These are phyloP conservation scores for Pseudomonodictys pantanalensis DNA, from an alignment of 495 filamentous ascomycete species.

Conservation along the genomic window DNA sequence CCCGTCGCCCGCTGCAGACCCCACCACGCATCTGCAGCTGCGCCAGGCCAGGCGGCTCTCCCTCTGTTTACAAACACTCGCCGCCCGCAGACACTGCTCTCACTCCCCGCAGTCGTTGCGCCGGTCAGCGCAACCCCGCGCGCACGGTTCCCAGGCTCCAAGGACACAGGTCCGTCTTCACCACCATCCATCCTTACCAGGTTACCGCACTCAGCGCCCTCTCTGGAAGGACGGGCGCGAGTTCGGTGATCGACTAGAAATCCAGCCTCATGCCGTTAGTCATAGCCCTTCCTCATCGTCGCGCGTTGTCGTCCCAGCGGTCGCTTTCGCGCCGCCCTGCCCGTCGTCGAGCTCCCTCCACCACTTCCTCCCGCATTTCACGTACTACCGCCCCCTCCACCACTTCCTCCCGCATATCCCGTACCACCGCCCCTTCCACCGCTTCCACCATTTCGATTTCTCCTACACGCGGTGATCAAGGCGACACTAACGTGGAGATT, in stretches of 20 bases:
- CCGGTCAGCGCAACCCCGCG: constrained; percentile 17
- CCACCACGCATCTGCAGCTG: constrained; percentile 8
- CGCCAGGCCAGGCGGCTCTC: neutral
- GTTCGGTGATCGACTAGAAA: constrained; percentile 22
- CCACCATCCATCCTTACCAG: constrained; percentile 21
- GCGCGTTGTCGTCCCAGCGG: constrained; percentile 17
- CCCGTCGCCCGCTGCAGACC: constrained; percentile 1
- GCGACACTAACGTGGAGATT: constrained; percentile 28
- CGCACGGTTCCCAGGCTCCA: neutral
- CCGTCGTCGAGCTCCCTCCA: constrained; percentile 20
- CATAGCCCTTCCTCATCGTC: constrained; percentile 36
- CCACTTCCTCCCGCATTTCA: constrained; percentile 14
- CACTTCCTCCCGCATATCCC: constrained; percentile 15
- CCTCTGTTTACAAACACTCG: constrained; percentile 26
- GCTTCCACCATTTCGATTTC: constrained; percentile 22
- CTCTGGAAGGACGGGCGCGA: constrained; percentile 35
- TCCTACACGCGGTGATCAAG: constrained; percentile 17
- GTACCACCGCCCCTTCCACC: constrained; percentile 16
- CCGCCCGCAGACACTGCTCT: neutral
- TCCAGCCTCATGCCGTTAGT: constrained; percentile 35
- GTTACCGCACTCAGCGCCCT: constrained; percentile 31
- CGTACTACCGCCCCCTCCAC: constrained; percentile 17
- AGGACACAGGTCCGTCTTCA: constrained; percentile 31
- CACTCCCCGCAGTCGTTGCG: neutral
- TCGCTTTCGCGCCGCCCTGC: constrained; percentile 27